phyloP scores from a whole-genome alignment of 768 basidiomycete genomes.

The Suillus fuscotomentosus region DNA sequence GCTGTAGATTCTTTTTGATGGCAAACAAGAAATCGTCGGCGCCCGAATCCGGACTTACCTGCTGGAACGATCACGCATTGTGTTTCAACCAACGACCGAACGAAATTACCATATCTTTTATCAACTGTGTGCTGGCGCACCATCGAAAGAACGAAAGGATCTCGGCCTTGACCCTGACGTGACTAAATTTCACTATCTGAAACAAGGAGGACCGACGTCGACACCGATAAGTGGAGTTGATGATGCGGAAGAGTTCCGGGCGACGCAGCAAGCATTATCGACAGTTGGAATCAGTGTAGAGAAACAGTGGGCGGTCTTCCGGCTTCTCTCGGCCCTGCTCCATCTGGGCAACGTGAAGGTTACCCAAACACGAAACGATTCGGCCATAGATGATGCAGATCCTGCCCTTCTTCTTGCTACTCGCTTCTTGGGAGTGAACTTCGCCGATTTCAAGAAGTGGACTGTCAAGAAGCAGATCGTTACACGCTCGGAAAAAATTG shows the following conservation, averaged over 20 bases:
- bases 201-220: constrained; percentile 87
- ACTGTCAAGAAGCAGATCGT: constrained; percentile 96
- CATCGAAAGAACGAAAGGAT: constrained; percentile 92
- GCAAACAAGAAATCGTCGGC: constrained; percentile 94
- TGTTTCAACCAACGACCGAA: constrained; percentile 95
- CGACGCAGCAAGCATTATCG: constrained; percentile 91
- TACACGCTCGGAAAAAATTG: constrained; percentile 94
- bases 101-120: constrained; percentile 99
- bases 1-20: constrained; percentile 90
- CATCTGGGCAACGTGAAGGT: constrained; percentile 99
- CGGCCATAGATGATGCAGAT: constrained; percentile 82
- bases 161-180: constrained; percentile 86
- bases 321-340: constrained; percentile 86
- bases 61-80: constrained; percentile 94
- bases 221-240: constrained; percentile 91
- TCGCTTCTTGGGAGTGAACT: constrained; percentile 84
- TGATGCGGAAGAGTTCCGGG: constrained; percentile 92
- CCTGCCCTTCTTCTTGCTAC: constrained; percentile 77
- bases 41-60: constrained; percentile 99
- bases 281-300: constrained; percentile 98
- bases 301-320: constrained; percentile 98
- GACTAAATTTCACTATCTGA: constrained; percentile 87
- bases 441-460: constrained; percentile 98
- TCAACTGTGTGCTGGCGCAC: constrained; percentile 96
- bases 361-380: constrained; percentile 75